Base-by-base conservation (phyloP, 306 rosid species). In the Pterocarpus macrocarpus region DNA sequence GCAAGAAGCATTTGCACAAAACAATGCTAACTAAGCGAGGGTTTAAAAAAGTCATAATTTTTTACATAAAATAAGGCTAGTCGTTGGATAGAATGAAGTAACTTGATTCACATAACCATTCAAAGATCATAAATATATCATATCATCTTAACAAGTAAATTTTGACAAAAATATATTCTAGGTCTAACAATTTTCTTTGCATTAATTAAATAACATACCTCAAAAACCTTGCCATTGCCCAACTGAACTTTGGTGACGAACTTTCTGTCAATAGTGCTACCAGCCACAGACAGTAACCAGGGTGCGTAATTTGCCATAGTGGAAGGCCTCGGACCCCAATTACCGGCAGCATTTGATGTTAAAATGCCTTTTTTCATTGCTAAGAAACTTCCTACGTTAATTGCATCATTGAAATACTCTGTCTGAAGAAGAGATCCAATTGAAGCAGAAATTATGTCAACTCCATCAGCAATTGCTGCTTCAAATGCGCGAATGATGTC, bases 201-300 rank as follows among this genome's bases (percentile, higher is more conserved):
- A 4, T 4, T 4, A 38, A 38, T 38, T 38, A 38, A 38, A 38
- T 38, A 38, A 38, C 5, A 22, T 22, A 22, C 28, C 28, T 22
- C 28, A 22, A 22, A 22, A 22, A 22, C 28, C 1, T 22, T 22
- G 7, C 73, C 77, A 38, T 89, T 78, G 5, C 89, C 91, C 36
- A 91, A 78, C 5, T 64, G 74, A 8, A 87, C 87, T 10, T 78
- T 69, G 50, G 91, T 80, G 16, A 45, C 2, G 7, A 87, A 87
- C 65, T 75, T 82, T 44, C 91, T 76, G 5, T 75, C 90, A 33
- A 74, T 82, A 13, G 89, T 56, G 82, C 78, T 84, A 7, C 91
- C 91, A 62, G 90, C 94, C 9, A 87, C 91, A 0, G 92, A 89
- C 13, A 91, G 89, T 4, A 75, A 38, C 95, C 95, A 91, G 0